These are phyloP conservation scores for Leishmania martiniquensis DNA, from an alignment of 208 protist genomes.

Conservation along the genomic window DNA sequence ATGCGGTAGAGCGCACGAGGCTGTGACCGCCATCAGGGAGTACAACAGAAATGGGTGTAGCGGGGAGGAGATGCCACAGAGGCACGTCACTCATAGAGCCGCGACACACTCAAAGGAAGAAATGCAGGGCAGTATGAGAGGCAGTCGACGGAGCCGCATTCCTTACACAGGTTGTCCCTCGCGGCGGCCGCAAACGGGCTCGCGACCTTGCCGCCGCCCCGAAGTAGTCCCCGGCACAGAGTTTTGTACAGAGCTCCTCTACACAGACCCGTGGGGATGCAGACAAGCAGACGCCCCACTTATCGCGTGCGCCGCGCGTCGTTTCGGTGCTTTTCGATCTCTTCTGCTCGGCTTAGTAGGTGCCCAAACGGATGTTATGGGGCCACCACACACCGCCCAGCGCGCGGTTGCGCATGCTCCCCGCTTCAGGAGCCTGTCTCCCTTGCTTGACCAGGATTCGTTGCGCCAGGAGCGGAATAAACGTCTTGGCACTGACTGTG, in stretches of 20 bases:
- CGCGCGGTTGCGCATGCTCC: neutral
- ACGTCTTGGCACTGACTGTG: neutral
- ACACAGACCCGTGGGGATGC: neutral
- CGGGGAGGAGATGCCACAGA: neutral
- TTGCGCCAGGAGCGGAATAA: neutral
- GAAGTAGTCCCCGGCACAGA: neutral
- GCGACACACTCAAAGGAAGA: neutral
- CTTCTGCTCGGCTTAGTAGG: neutral
- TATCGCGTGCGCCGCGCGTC: neutral
- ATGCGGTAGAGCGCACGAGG: neutral
- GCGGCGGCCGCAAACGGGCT: too few relatives aligned
- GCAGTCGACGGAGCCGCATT: neutral
- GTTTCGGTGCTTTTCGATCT: neutral
- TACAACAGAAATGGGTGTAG: neutral
- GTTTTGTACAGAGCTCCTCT: neutral
- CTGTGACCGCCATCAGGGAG: neutral
- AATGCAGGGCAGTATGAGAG: neutral
- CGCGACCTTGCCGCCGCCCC: too few relatives aligned
- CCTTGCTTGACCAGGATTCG: slow-evolving; percentile 1
- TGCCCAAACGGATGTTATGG: neutral
- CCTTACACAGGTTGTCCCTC: neutral
- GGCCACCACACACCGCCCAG: neutral
- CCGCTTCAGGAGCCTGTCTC: neutral
- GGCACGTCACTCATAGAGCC: neutral
- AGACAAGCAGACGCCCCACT: neutral